Evolutionary conservation across 208 protist genomes (phyloP).

Genomic region (Giardia duodenalis): DNA sequence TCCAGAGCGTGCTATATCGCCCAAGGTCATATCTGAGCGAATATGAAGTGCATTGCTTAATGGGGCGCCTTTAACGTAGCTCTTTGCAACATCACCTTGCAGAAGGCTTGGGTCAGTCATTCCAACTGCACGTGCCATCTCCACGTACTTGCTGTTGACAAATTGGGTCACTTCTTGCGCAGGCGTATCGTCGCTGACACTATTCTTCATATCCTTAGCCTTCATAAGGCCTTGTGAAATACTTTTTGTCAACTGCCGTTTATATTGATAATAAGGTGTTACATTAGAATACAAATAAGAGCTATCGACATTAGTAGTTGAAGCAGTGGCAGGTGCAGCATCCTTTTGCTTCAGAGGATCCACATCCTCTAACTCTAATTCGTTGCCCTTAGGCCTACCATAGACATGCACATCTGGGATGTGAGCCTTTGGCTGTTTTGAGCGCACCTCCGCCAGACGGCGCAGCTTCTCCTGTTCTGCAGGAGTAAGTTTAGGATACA

Average conservation of each 20-base stretch:
- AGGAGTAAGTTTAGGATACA: neutral
- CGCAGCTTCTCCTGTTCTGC: neutral
- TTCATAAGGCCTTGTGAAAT: neutral
- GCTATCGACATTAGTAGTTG: too few species aligned
- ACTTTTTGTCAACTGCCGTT: neutral
- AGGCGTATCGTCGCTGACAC: too few species aligned
- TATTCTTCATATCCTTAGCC: too few species aligned
- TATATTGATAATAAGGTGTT: neutral
- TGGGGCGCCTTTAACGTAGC: neutral
- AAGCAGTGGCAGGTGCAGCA: too few species aligned
- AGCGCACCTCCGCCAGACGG: neutral
- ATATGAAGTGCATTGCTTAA: neutral
- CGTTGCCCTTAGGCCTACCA: too few species aligned
- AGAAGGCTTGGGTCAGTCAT: too few species aligned
- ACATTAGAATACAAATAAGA: neutral
- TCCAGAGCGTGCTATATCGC: neutral
- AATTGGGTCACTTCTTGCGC: too few species aligned
- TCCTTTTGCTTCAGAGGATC: too few species aligned
- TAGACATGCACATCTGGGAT: neutral
- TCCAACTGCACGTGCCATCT: too few species aligned
- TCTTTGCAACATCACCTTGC: neutral
- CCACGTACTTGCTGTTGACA: too few species aligned
- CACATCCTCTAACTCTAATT: too few species aligned
- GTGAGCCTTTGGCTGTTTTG: neutral
- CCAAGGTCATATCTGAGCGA: neutral